Evolutionary conservation across 2,329 filamentous ascomycete genomes (phyloP), one percentile per base, ranked within the genome.

Genomic region (Aspergillus tubingensis): DNA sequence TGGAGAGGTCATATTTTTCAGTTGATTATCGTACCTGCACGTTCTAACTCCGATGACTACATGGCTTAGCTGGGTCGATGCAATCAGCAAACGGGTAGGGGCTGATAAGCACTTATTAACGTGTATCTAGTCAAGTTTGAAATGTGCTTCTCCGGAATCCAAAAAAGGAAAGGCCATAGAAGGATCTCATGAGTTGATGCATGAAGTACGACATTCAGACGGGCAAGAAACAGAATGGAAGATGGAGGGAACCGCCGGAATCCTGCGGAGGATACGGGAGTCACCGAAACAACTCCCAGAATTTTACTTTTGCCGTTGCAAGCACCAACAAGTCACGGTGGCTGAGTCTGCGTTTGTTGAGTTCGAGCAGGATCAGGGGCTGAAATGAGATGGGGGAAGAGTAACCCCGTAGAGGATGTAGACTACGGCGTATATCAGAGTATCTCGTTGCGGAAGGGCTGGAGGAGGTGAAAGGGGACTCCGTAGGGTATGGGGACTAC

Each of bases 401-500:
- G 50, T 13, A 17, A 44, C 39, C 53, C 53, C 53, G 53, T 55
- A 55, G 53, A 13, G 53, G 41, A 55, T 55, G 25, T 19, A 41
- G 39, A 32, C 23, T 55, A 55, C 53, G 19, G 53, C 53, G 53
- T 55, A 55, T 44, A 55, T 55, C 53, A 44, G 53, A 55, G 53
- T 55, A 55, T 25, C 39, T 55, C 36, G 27, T 27, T 17, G 6
- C 25, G 47, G 47, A 50, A 30, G 47, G 25, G 47, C 47, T 30
- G 25, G 47, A 49, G 47, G 27, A 30, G 47, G 23, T 7, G 39
- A 27, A 21, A 23, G 25, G 52, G 10, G 27, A 44, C 39, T 23
- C 52, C 52, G 53, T 55, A 55, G 53, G 8, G 53, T 55, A 55
- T 55, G 53, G 53, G 53, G 38, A 44, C n/a, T 55, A 55, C 53